These are phyloP conservation scores for Pneumocystis canis DNA, from an alignment of 1,139 yeast species.

Conservation along the genomic window DNA sequence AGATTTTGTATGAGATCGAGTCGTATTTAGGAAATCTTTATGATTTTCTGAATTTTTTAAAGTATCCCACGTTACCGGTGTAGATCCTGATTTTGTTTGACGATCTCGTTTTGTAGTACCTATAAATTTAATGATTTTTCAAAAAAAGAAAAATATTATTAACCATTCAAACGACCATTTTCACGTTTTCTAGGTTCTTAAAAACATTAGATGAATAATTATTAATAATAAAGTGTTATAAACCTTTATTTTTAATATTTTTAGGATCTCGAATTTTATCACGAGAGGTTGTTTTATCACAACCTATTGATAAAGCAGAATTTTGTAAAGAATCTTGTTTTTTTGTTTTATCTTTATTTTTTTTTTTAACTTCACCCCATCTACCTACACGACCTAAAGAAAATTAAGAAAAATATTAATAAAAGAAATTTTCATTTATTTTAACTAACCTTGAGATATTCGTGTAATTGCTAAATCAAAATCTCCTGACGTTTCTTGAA, in stretches of 20 bases:
- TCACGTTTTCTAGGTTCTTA: neutral
- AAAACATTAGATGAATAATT: neutral
- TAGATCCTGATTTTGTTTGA: neutral
- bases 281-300: neutral
- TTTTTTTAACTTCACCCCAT: neutral
- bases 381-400: neutral
- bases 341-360: neutral
- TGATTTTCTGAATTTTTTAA: neutral
- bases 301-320: neutral
- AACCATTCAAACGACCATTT: neutral
- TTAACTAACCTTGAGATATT: constrained; percentile 65
- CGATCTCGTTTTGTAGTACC: neutral
- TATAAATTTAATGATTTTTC: neutral
- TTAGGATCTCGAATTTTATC: neutral
- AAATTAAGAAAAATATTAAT: neutral
- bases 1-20: neutral
- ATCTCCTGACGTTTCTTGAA: constrained; percentile 58
- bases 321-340: neutral
- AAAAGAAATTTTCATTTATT: neutral
- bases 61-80: neutral
- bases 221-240: neutral
- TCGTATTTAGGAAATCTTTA: neutral
- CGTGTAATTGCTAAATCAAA: constrained; percentile 70
- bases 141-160: neutral
- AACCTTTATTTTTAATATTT: neutral